Evolutionary conservation across 129 eudicot species (phyloP).

Genomic region (Saposhnikovia divaricata): DNA sequence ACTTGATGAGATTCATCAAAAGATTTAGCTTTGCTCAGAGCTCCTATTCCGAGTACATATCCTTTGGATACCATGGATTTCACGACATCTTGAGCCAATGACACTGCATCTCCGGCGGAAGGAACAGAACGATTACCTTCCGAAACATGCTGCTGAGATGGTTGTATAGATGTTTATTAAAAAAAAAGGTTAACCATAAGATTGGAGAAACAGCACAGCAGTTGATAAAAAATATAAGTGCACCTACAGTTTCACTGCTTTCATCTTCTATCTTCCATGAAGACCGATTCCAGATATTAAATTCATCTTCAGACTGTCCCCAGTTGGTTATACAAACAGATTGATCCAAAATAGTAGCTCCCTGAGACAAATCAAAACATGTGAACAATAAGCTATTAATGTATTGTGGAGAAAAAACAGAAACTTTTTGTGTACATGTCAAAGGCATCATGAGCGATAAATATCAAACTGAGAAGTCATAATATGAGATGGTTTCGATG

Average conservation of each 20-base stretch:
- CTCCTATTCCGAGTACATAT: slow-evolving; percentile 60
- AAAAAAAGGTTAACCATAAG: background rate
- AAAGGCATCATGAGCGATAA: background rate
- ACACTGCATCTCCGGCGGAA: slow-evolving; percentile 83
- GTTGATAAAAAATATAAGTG: background rate
- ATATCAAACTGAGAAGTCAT: background rate
- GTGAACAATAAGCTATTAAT: background rate
- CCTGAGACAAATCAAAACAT: slow-evolving; percentile 35
- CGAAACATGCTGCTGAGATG: slow-evolving; percentile 10
- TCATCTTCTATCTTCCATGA: slow-evolving; percentile 50
- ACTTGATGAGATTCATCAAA: slow-evolving; percentile 94
- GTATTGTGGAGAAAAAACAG: background rate
- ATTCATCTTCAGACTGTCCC: slow-evolving; percentile 66
- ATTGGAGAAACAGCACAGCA: no score
- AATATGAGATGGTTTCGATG: background rate
- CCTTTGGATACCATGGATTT: slow-evolving; percentile 80
- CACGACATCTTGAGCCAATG: slow-evolving; percentile 80
- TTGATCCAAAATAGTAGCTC: slow-evolving; percentile 89
- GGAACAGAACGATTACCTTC: slow-evolving; percentile 40
- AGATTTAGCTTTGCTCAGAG: slow-evolving; percentile 66
- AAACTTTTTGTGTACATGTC: background rate
- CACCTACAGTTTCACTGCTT: slow-evolving; percentile 35
- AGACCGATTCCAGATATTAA: slow-evolving; percentile 53
- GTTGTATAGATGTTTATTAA: background rate
- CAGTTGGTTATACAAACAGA: slow-evolving; percentile 79